Percentiles rank a stretch among this genome's conserved stretches.
These are phyloP conservation scores for Petunia hybrid DNA, from an alignment of 305 asterid genomes.

Conservation along the genomic window DNA sequence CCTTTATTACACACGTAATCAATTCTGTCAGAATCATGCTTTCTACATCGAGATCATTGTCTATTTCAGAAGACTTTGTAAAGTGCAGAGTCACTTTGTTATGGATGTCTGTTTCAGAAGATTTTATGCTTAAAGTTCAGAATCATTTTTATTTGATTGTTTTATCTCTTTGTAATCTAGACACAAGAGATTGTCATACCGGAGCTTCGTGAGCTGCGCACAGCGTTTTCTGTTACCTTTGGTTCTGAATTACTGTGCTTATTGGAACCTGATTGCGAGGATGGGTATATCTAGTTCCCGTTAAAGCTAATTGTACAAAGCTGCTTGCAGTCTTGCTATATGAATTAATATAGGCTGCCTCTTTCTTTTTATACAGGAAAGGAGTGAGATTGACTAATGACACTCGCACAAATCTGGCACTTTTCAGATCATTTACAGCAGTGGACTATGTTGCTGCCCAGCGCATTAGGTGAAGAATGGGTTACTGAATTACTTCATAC, in stretches of 20 bases:
- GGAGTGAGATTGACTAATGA: conserved; percentile 65
- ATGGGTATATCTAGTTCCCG: conserved; percentile 68
- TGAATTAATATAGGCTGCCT: conserved; percentile 28
- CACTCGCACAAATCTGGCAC: conserved; percentile 81
- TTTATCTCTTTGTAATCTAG: conserved; percentile 46
- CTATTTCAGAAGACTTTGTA: conserved; percentile 28
- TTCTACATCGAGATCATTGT: conserved; percentile 27
- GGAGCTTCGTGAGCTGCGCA: conserved; percentile 91
- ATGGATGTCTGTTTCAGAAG: conserved; percentile 24
- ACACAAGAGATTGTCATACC: conserved; percentile 84
- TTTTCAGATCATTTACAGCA: conserved; percentile 86
- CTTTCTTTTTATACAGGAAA: conserved; percentile 54
- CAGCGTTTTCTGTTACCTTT: conserved; percentile 79
- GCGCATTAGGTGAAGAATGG: conserved; percentile 67
- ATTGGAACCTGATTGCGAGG: conserved; percentile 77
- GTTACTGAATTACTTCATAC: conserved; percentile 11
- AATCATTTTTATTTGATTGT: neutral
- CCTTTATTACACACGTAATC: conserved; percentile 28
- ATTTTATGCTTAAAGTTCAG: conserved; percentile 17
- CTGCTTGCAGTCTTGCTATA: neutral
- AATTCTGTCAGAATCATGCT: neutral
- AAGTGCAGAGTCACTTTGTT: neutral
- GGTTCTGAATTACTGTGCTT: conserved; percentile 83
- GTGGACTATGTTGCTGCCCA: conserved; percentile 92
- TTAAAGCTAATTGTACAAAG: neutral